Evolutionary conservation across 345 rosid species (phyloP), one percentile per base, ranked within the genome.

Genomic region (Arabis hirsuta): DNA sequence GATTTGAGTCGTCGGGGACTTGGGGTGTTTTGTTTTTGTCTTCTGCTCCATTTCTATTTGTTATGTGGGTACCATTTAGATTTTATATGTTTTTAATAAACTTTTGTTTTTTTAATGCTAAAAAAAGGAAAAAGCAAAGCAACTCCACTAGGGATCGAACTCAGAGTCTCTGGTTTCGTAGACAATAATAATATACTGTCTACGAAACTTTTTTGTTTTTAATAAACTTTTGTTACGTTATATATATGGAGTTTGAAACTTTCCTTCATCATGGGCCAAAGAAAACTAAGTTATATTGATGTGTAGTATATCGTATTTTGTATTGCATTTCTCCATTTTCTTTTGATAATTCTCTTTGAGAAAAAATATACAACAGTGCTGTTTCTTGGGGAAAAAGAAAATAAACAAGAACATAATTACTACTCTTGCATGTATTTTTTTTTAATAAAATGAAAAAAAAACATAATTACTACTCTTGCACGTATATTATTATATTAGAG

Each of bases 21-120:
- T 47, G n/a, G 65, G 73, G 65, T 62, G 74, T 69, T 76, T 69
- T 76, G 71, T 47, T 69, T 76, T 62, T 69, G 66, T 75, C 73
- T 68, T 75, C 73, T 61, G 52, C 79, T 36, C 69, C 69, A 61
- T 68, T 68, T 68, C 43, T 39, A 62, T 75, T 67, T 76, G 71
- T 69, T 69, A 22, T 62, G 79, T 62, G 71, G 79, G 71, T 62
- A 50, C 79, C 71, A 63, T 76, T 56, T 47, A 62, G 59, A 76
- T 76, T 62, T 69, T 62, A 69, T 69, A 69, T 76, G 71, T 16
- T 16, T 63, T 46, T 16, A 43, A 24, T 41, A 44, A 34, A 45
- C 1, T 4, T n/a, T n/a, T 19, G 7, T 36, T 70, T 16, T 16
- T 16, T 16, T 16, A n/a, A n/a, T 16, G 16, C 16, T 16, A 16